Base-by-base conservation (phyloP, 345 rosid species). In the Populus alba region DNA sequence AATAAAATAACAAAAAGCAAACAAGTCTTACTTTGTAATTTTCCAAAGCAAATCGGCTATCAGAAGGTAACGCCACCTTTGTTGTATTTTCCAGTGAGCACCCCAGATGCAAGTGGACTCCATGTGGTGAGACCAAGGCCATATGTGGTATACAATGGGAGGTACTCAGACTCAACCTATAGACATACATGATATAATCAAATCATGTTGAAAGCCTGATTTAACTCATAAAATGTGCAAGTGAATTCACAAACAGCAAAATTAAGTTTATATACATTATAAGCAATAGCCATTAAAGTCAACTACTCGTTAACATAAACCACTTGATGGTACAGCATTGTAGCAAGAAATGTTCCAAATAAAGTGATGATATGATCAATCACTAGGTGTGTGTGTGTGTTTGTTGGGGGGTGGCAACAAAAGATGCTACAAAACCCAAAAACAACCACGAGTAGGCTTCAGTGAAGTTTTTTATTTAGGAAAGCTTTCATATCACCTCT, bases 71-170 rank as follows among this genome's bases (percentile, higher is more conserved):
- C 84, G 31, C 72, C 71, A 78, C 99, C 98, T 85, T 91, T 94
- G 89, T 84, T 89, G 87, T 96, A 94, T 72, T 96, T 96, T 75
- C 99, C 99, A 79, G 97, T 91, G 83, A 96, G 98, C 71, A 96
- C 99, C 59, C 99, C 98, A 5, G 98, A 94, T 47, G 99, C 94
- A 65, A 96, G 97, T 59, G 99, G 99, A 75, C 99, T 96, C 99
- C 99, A 96, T 8, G 98, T 96, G 25, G 99, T 91, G 35, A 96
- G 94, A 78, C 99, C 99, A 63, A 96, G 71, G 81, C 97, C 98
- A 87, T 94, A 88, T 78, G 91, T 96, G 77, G 72, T 84, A 85
- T 91, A 96, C 41, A 96, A 83, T 55, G 99, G 97, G 31, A 94
- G 86, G 84, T 83, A 96, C 87, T 96, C 99, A 12, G 97, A 82